These are phyloP conservation scores for Raffaelea deltoideospora DNA, from an alignment of 2,329 filamentous ascomycete species.

Conservation along the genomic window DNA sequence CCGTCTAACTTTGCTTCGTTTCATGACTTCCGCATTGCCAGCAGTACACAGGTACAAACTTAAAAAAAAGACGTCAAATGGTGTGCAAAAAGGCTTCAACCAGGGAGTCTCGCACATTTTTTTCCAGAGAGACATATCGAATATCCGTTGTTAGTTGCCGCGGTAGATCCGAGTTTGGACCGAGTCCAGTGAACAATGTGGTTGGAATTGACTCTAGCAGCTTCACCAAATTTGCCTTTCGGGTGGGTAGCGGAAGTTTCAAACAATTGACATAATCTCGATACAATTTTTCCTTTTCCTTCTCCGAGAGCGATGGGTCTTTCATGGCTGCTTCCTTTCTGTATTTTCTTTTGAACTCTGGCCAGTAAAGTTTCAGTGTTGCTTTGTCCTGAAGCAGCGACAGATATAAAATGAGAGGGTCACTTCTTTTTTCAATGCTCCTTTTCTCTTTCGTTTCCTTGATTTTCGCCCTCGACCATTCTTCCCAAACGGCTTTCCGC, in stretches of 20 bases:
- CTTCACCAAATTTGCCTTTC: slow-evolving; percentile 53
- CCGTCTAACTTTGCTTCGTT: too few species aligned
- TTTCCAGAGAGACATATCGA: slow-evolving; percentile 52
- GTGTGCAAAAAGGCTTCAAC: slow-evolving; percentile 52
- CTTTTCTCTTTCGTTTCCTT: slow-evolving; percentile 55
- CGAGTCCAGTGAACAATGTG: slow-evolving; percentile 42
- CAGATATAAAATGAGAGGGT: slow-evolving; percentile 72
- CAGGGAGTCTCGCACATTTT: slow-evolving; percentile 45
- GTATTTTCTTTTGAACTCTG: slow-evolving; percentile 86
- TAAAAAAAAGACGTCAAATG: background rate
- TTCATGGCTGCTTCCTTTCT: slow-evolving; percentile 71
- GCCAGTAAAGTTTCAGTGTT: slow-evolving; percentile 89
- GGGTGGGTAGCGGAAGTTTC: slow-evolving; percentile 47
- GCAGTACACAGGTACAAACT: too few species aligned
- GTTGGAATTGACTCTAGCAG: slow-evolving; percentile 48
- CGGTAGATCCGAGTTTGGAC: slow-evolving; percentile 42
- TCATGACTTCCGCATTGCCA: too few species aligned
- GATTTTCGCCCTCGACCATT: slow-evolving; percentile 70
- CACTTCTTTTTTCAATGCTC: slow-evolving; percentile 61
- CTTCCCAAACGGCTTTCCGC: slow-evolving; percentile 67
- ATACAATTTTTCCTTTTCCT: slow-evolving; percentile 67
- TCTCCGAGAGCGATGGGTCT: slow-evolving; percentile 54
- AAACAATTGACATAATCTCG: slow-evolving; percentile 56
- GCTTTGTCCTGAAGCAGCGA: slow-evolving; percentile 68
- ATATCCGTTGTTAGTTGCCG: slow-evolving; percentile 48